phyloP scores from a whole-genome alignment of 2,329 filamentous ascomycete genomes.

The Ophiostoma sp. region DNA sequence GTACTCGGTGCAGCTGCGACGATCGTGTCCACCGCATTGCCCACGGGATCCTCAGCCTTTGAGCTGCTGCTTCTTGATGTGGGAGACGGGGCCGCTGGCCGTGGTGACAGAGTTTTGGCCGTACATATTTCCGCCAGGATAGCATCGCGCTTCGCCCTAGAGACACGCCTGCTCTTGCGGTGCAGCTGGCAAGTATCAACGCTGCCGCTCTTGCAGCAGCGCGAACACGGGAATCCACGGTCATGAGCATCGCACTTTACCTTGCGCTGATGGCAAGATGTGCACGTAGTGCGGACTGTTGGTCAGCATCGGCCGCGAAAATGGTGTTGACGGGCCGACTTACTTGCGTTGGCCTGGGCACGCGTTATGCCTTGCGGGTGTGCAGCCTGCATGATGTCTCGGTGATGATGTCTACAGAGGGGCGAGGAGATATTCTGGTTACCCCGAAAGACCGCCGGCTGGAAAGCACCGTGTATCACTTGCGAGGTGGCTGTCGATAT shows the following conservation, averaged over 20 bases:
- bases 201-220: conserved; percentile 16
- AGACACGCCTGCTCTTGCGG: neutral
- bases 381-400: neutral
- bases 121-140: neutral
- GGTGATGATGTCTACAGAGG: neutral
- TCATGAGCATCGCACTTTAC: conserved; percentile 20
- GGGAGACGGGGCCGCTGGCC: neutral
- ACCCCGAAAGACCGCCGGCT: neutral
- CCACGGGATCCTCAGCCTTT: neutral
- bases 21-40: neutral
- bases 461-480: neutral
- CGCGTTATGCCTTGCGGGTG: neutral
- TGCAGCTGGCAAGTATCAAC: conserved; percentile 5
- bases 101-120: neutral
- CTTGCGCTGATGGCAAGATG: conserved; percentile 20
- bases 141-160: neutral
- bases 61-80: neutral
- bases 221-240: conserved; percentile 18
- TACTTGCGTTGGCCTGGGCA: conserved; percentile 1
- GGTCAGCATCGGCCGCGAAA: neutral
- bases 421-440: neutral
- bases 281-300: conserved; percentile 18
- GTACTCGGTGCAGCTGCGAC: conserved; percentile 1
- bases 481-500: neutral
- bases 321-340: neutral